Conservation (phyloP, 176 grass and related monocot species). For the Raddia distichophylla region DNA sequence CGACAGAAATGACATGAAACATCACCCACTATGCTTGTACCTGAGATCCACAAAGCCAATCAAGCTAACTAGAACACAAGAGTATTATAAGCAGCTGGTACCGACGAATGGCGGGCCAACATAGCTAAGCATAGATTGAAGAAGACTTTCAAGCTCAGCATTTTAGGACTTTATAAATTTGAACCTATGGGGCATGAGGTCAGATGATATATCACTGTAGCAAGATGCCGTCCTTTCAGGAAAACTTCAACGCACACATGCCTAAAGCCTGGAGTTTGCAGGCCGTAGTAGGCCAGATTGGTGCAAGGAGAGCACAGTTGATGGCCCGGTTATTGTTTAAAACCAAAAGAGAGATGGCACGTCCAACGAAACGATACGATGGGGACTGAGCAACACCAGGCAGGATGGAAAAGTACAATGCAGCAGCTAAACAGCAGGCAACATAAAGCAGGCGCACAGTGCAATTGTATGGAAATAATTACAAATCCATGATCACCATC, state of each 20-base stretch:
- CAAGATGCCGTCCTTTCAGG: constrained; percentile 46
- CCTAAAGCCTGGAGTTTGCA: constrained; percentile 39
- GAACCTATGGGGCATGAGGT: constrained; percentile 25
- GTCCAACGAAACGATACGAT: constrained; percentile 46
- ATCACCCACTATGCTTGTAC: constrained; percentile 36
- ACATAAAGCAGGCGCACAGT: constrained; percentile 35
- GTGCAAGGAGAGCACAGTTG: constrained; percentile 32
- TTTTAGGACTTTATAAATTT: constrained; percentile 38
- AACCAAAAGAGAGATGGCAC: constrained; percentile 34
- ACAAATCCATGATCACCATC: constrained; percentile 46
- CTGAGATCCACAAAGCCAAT: constrained; percentile 30
- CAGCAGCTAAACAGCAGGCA: constrained; percentile 32
- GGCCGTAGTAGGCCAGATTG: constrained; percentile 47
- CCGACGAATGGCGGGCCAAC: background rate
- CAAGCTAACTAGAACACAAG: constrained; percentile 32
- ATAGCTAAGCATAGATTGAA: constrained; percentile 13
- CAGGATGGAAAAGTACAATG: constrained; percentile 45
- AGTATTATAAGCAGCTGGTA: constrained; percentile 24
- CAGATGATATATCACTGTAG: constrained; percentile 37
- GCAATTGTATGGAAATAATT: constrained; percentile 26
- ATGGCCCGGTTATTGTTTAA: constrained; percentile 44
- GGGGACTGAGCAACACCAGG: constrained; percentile 39
- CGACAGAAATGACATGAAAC: constrained; percentile 7
- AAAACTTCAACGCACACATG: constrained; percentile 47
- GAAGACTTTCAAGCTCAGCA: background rate